Evolutionary conservation across 495 filamentous ascomycete genomes (phyloP), one percentile per base, ranked within the genome.

Genomic region (Melanomma pulvis-pyrius): DNA sequence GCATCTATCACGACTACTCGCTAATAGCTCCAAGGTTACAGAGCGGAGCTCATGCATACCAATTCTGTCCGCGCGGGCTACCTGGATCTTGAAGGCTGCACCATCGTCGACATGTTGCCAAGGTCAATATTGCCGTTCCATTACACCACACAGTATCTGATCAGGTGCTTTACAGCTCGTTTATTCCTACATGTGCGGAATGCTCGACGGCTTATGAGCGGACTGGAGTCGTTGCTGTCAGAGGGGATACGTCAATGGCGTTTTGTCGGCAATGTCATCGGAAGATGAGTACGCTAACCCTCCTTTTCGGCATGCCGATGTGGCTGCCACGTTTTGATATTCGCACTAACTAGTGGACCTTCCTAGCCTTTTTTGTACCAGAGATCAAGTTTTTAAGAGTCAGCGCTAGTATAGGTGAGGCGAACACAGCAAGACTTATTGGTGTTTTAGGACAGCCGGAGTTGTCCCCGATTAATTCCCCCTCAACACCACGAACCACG

Each of bases 241-340:
- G 88, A 24, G 91, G 90, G 34, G 90, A 96, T 51, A 86, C 88
- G 30, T 82, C 87, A 0, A 88, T 86, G 75, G 91, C 91, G 52
- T 83, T 89, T 26, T 96, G 92, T 77, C 84, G 91, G 13, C 82
- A 89, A 67, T 97, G 92, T 73, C 91, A 96, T 77, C 81, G 81
- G 32, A 91, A 89, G 72, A 92, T 97, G 86, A 88, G 59, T 62
- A 49, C 11, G 21, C 8, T 29, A 3, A 29, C n/a, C 30, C 47
- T 22, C 19, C 8, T 49, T 77, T 6, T 79, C 64, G 15, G n/a
- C 29, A 41, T 44, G 17, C 50, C 51, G 17, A 36, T 15, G 21
- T 30, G 25, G 17, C 8, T 55, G 21, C 25, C 32, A 0, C 17
- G 15, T 36, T 19, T 25, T 56, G 61, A 34, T 55, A 47, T 17